Conservation (phyloP, 345 rosid species). For the Fremontodendron californicum region DNA sequence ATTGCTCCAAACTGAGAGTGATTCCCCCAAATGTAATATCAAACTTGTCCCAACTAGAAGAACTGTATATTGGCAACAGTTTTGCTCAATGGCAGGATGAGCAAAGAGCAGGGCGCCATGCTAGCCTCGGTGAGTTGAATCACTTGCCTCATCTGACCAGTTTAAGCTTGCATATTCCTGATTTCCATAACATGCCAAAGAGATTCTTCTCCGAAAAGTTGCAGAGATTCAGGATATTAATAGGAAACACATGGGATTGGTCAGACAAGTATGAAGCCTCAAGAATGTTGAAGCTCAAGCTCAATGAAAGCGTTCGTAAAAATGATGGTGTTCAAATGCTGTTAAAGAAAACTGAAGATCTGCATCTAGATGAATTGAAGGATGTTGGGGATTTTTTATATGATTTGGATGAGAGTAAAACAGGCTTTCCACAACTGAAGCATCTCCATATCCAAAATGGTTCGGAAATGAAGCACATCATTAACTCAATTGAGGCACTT, state of each 20-base stretch:
- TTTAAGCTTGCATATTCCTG: conserved; percentile 12
- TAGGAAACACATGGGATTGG: conserved; percentile 13
- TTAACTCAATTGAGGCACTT: neutral
- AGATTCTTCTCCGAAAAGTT: neutral
- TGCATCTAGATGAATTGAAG: conserved; percentile 15
- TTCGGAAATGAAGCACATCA: neutral
- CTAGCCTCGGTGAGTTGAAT: conserved; percentile 15
- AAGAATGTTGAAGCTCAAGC: conserved; percentile 17
- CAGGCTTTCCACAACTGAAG: conserved; percentile 19
- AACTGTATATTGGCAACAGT: conserved; percentile 22
- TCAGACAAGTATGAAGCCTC: conserved; percentile 2
- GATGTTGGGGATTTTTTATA: conserved; percentile 1
- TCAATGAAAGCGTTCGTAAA: neutral
- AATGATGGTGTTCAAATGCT: conserved; percentile 3
- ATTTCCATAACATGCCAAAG: neutral
- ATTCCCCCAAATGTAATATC: conserved; percentile 31
- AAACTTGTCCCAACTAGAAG: conserved; percentile 28
- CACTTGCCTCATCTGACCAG: conserved; percentile 5
- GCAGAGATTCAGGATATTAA: conserved; percentile 2
- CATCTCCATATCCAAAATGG: conserved; percentile 12
- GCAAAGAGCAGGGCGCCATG: neutral
- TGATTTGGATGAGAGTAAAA: neutral
- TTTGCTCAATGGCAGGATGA: conserved; percentile 30
- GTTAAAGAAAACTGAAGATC: conserved; percentile 8
- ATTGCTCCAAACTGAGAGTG: conserved; percentile 16